A percentile compares a stretch with the other conserved stretches of the same genome.
Evolutionary conservation across 129 eudicot genomes (phyloP).

Genomic region (Chrysanthemum makinoi): DNA sequence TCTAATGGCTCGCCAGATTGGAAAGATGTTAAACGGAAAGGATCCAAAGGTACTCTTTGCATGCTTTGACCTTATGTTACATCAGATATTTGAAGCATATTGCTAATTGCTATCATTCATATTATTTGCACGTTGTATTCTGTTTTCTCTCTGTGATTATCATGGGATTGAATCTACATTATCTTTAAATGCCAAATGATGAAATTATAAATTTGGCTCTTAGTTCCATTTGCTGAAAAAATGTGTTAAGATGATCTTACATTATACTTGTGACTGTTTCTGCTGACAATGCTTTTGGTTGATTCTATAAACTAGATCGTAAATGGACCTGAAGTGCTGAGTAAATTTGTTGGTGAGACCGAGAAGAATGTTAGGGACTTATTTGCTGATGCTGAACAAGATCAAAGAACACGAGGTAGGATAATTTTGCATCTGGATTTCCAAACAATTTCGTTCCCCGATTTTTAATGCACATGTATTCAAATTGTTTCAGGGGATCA

Average conservation of each 20-base stretch:
- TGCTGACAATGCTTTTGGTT: slow-evolving; percentile 5
- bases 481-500: slow-evolving; percentile 68
- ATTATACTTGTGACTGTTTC: slow-evolving; percentile 15
- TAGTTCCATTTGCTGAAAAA: slow-evolving; percentile 5
- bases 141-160: not conserved
- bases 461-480: not conserved
- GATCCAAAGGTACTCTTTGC: slow-evolving; percentile 81
- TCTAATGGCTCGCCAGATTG: slow-evolving; percentile 97
- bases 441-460: not conserved
- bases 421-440: slow-evolving; percentile 10
- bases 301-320: slow-evolving; percentile 63
- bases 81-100: not conserved
- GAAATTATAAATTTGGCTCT: not conserved
- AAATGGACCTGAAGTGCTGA: slow-evolving; percentile 97
- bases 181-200: not conserved
- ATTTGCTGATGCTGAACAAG: slow-evolving; percentile 99
- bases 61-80: slow-evolving; percentile 13
- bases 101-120: not conserved
- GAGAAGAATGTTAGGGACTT: slow-evolving; percentile 96
- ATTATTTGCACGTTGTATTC: too few species aligned
- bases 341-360: slow-evolving; percentile 98
- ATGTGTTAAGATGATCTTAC: not conserved
- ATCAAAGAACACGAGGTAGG: slow-evolving; percentile 86
- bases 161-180: not conserved
- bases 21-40: slow-evolving; percentile 93